Evolutionary conservation across 2,329 filamentous ascomycete species (phyloP).

Genomic region (Neopestalotiopsis sp.): DNA sequence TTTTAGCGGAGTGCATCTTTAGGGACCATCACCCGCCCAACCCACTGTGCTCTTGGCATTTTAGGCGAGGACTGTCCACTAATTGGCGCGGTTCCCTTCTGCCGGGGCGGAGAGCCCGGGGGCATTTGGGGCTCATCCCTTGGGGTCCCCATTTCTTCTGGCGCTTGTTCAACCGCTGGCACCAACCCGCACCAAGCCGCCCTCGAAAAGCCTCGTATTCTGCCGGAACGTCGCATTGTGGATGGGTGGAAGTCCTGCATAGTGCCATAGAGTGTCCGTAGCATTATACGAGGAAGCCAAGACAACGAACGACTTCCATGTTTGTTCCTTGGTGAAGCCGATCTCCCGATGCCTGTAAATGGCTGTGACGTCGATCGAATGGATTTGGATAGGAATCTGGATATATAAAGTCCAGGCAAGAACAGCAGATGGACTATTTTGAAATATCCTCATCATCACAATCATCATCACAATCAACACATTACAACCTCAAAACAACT

Average conservation of each 20-base stretch:
- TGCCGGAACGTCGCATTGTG: constrained; percentile 4
- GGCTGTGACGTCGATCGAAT: background rate
- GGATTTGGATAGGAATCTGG: background rate
- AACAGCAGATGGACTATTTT: background rate
- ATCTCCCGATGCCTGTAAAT: background rate
- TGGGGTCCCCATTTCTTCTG: background rate
- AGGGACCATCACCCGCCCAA: background rate
- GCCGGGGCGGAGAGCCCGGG: constrained; percentile 5
- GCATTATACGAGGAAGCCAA: background rate
- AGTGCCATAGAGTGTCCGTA: background rate
- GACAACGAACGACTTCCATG: background rate
- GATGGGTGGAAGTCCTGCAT: background rate
- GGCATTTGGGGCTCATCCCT: background rate
- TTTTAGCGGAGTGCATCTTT: background rate
- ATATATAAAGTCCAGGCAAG: constrained; percentile 5
- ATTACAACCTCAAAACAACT: background rate
- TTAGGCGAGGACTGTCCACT: background rate
- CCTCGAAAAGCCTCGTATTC: background rate
- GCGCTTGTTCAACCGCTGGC: too few relatives aligned
- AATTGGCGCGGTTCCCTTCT: constrained; percentile 4
- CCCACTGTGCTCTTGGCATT: too few relatives aligned
- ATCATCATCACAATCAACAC: background rate
- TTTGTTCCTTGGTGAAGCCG: background rate
- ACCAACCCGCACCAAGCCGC: too few relatives aligned
- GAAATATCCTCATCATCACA: background rate